phyloP scores from a whole-genome alignment of 768 basidiomycete genomes.

The Phaeolepiota aurea region DNA sequence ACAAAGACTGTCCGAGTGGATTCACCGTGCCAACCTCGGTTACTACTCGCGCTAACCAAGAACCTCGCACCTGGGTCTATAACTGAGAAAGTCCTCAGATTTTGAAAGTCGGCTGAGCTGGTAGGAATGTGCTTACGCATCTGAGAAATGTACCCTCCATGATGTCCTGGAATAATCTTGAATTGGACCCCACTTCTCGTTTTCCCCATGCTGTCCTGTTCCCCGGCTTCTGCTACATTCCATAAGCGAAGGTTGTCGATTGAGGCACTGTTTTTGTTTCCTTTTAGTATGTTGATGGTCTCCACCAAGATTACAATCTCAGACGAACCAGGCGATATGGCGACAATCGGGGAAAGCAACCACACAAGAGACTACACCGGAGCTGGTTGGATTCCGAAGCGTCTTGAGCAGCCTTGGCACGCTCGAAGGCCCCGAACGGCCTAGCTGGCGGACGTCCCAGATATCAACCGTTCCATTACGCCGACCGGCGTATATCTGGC shows the following conservation, averaged over 20 bases:
- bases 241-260: conserved; percentile 90
- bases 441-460: conserved; percentile 87
- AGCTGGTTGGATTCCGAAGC: conserved; percentile 78
- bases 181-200: conserved; percentile 71
- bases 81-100: conserved; percentile 35
- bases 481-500: conserved; percentile 84
- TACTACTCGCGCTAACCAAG: conserved; percentile 87
- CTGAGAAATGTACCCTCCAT: conserved; percentile 88
- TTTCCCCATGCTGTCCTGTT: conserved; percentile 54
- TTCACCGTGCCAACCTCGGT: conserved; percentile 91
- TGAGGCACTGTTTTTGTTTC: conserved; percentile 53
- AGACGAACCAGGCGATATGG: conserved; percentile 80
- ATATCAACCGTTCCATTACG: conserved; percentile 87
- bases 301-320: not conserved
- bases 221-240: conserved; percentile 78
- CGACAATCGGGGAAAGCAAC: conserved; percentile 87
- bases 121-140: conserved; percentile 57
- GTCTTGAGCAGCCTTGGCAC: conserved; percentile 79
- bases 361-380: conserved; percentile 88
- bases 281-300: too few relatives aligned
- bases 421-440: conserved; percentile 46
- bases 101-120: not conserved
- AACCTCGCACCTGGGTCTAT: conserved; percentile 81
- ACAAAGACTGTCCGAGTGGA: conserved; percentile 86
- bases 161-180: conserved; percentile 93